Evolutionary conservation across 345 rosid species (phyloP).

Genomic region (Gossypium longicalyx): DNA sequence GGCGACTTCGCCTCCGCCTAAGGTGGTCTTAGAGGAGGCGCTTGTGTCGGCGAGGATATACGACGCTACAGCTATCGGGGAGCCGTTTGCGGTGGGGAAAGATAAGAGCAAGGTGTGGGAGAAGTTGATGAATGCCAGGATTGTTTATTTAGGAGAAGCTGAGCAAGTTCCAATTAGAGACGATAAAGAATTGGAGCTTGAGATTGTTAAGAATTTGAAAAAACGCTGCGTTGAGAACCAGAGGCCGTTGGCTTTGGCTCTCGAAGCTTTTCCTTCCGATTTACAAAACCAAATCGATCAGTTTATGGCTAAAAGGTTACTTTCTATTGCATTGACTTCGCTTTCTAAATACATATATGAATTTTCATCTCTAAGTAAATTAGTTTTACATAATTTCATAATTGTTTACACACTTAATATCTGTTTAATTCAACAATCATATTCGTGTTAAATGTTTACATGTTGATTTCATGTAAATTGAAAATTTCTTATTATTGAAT

Average conservation of each 20-base stretch:
- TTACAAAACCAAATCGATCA: slow-evolving; percentile 61
- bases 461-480: not conserved
- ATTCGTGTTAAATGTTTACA: not conserved
- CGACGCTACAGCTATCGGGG: slow-evolving; percentile 84
- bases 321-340: slow-evolving; percentile 1
- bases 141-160: slow-evolving; percentile 81
- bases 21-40: slow-evolving; percentile 29
- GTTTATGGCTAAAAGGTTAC: slow-evolving; percentile 55
- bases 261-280: slow-evolving; percentile 76
- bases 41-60: slow-evolving; percentile 56
- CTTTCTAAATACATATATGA: not conserved
- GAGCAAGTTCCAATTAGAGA: slow-evolving; percentile 83
- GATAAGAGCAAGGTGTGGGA: slow-evolving; percentile 84
- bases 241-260: slow-evolving; percentile 54
- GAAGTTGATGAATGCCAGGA: slow-evolving; percentile 71
- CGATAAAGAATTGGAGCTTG: slow-evolving; percentile 73
- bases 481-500: not conserved
- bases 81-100: slow-evolving; percentile 85
- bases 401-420: not conserved
- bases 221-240: slow-evolving; percentile 53
- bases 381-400: not conserved
- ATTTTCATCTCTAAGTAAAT: not conserved
- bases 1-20: slow-evolving; percentile 14
- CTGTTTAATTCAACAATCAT: not conserved
- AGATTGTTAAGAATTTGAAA: slow-evolving; percentile 58